Base-by-base conservation (phyloP, 2,329 filamentous ascomycete species). In the Colletotrichum sidae region DNA sequence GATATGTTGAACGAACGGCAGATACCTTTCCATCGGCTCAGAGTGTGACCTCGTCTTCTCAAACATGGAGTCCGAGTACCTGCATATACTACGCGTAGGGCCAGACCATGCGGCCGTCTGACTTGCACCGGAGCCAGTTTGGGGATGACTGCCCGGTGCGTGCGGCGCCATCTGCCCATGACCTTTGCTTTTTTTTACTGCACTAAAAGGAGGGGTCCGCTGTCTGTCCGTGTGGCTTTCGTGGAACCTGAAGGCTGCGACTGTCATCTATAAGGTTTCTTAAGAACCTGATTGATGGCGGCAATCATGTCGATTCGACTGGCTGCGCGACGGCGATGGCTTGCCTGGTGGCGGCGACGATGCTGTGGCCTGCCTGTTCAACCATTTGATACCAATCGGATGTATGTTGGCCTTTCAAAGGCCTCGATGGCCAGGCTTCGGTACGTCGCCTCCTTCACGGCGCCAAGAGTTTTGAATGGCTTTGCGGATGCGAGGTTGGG, bases 141-240 rank as follows among this genome's bases (percentile, higher is more conserved):
- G 60, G 50, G 55, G 55, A 33, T 41, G 44, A 33, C 39, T 25
- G 60, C 49, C 49, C 49, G 37, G 50, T 50, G 60, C 60, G 44
- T 39, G 25, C 15, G 10, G 11, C 2, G 25, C 25, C 25, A 25
- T 25, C 25, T 25, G 25, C 25, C 25, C 4, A 25, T 25, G 25
- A 25, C 25, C 25, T 55, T 55, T 55, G n/a, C 53, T 55, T 55
- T 46, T 47, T 10, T 25, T 33, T 37, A 25, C 49, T 33, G 44
- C 55, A 17, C 55, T 60, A 60, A 46, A 50, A 33, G 46, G 25
- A 44, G 33, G 41, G 33, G 34, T 38, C 55, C 50, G 44, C 60
- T 60, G 60, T 60, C 60, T 35, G 55, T 50, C 60, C 60, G 50
- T 60, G 55, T 60, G 42, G 54, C 44, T 55, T 50, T 41, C 38